Evolutionary conservation across 2,329 filamentous ascomycete species (phyloP).

Genomic region (Fusarium newnesense): DNA sequence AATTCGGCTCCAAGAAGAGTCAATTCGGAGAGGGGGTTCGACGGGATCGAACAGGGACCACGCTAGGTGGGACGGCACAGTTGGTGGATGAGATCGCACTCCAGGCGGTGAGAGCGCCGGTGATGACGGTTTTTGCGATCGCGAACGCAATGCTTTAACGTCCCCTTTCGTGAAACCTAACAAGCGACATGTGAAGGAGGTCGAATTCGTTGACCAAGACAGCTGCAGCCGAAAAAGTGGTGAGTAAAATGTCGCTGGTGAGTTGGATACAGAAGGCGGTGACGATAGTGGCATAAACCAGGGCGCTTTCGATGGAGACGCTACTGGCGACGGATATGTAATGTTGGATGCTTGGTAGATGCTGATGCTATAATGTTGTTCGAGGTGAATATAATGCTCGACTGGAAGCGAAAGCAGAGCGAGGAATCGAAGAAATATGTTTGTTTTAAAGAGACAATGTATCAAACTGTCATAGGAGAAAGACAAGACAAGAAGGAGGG

Average conservation of each 20-base stretch:
- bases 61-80: conserved; percentile 44
- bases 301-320: conserved; percentile 28
- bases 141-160: conserved; percentile 40
- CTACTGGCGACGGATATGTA: conserved; percentile 21
- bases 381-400: conserved; percentile 18
- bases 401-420: conserved; percentile 24
- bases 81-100: conserved; percentile 36
- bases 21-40: conserved; percentile 35
- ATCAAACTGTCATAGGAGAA: conserved; percentile 40
- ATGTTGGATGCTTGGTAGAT: conserved; percentile 8
- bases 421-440: conserved; percentile 29
- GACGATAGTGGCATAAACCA: conserved; percentile 43
- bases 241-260: conserved; percentile 30
- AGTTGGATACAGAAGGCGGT: conserved; percentile 39
- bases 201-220: conserved; percentile 16
- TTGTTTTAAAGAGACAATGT: conserved; percentile 29
- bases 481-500: conserved; percentile 42
- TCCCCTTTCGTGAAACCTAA: conserved; percentile 36
- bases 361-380: conserved; percentile 4
- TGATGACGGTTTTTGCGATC: conserved; percentile 25
- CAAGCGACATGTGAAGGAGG: conserved; percentile 38
- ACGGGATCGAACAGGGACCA: conserved; percentile 43
- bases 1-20: conserved; percentile 37
- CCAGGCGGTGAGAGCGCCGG: conserved; percentile 35
- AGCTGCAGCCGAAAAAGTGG: conserved; percentile 25